These are phyloP conservation scores for Penicillium crustosum DNA, from an alignment of 2,329 filamentous ascomycete species.

Conservation along the genomic window DNA sequence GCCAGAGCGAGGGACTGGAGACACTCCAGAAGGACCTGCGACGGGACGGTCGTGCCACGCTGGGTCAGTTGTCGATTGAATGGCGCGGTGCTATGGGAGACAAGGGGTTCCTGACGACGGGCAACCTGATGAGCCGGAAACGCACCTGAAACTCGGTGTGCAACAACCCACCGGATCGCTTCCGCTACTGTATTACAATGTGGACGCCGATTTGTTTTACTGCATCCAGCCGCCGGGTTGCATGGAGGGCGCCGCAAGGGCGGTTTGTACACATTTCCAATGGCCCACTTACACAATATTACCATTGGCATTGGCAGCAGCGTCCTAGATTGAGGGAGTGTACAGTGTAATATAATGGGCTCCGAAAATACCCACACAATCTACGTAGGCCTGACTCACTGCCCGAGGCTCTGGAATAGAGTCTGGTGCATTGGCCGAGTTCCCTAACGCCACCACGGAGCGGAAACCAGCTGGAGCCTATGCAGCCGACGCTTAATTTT, in stretches of 20 bases:
- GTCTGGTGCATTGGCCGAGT: conserved; percentile 7
- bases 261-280: background rate
- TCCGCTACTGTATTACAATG: conserved; percentile 11
- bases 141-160: conserved; percentile 30
- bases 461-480: conserved; percentile 6
- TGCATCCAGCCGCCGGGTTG: conserved; percentile 20
- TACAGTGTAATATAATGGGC: background rate
- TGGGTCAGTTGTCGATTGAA: conserved; percentile 80
- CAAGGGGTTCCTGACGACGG: conserved; percentile 81
- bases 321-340: background rate
- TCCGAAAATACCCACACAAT: background rate
- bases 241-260: conserved; percentile 12
- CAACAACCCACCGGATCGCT: conserved; percentile 1
- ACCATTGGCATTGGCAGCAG: background rate
- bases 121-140: conserved; percentile 62
- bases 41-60: conserved; percentile 56
- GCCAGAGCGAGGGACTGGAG: conserved; percentile 50
- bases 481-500: conserved; percentile 17
- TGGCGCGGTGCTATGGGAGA: conserved; percentile 93
- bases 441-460: conserved; percentile 14
- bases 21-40: conserved; percentile 52
- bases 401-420: background rate
- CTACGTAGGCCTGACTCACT: background rate
- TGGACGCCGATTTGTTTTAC: conserved; percentile 7
- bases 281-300: conserved; percentile 1